Evolutionary conservation across 2,329 filamentous ascomycete species (phyloP), one percentile per base, ranked within the genome.

Genomic region (Amphichorda felina): DNA sequence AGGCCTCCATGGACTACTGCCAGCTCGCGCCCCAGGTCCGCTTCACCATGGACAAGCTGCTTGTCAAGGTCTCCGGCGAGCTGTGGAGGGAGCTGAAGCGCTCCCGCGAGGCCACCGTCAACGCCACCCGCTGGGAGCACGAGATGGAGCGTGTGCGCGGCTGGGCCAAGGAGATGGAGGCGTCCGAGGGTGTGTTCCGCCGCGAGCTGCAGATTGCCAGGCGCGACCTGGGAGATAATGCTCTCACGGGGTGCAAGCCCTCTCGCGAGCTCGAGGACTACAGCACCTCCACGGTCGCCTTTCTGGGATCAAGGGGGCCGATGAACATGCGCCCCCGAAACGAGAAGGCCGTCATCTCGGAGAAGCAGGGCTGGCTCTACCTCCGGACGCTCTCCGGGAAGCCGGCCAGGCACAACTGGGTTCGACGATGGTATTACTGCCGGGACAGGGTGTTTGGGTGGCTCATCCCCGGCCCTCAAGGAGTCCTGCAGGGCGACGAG

Each of bases 331-430:
- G 79, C 38, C 68, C 60, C 3, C 60, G 66, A 35, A 63, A 66
- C 50, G 50, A 72, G 55, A 53, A 64, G 50, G 43, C 61, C n/a
- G 58, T 63, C 32, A 56, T 72, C 21, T 65, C 64, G 7, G 88
- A 94, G 57, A 96, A 94, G 56, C 91, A 96, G 56, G 88, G 89
- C 3, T 98, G 91, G 91, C 63, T 98, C 3, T 94, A 88, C 54
- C 56, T 94, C 45, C 73, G 86, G 35, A 83, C 79, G 1, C 64
- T 88, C 7, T 79, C 83, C 2, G 88, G 87, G 25, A 96, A 95
- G 55, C 89, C 89, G 1, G 83, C 87, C 11, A 72, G 89, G 41
- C 86, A 87, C n/a, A 72, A 75, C 28, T 98, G 91, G 91, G 72
- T 86, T 18, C 75, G 86, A 40, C 73, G 89, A 36, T 98, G 91